These are phyloP conservation scores for Irpex lacteus DNA, from an alignment of 1,284 basidiomycete genomes.

Conservation along the genomic window DNA sequence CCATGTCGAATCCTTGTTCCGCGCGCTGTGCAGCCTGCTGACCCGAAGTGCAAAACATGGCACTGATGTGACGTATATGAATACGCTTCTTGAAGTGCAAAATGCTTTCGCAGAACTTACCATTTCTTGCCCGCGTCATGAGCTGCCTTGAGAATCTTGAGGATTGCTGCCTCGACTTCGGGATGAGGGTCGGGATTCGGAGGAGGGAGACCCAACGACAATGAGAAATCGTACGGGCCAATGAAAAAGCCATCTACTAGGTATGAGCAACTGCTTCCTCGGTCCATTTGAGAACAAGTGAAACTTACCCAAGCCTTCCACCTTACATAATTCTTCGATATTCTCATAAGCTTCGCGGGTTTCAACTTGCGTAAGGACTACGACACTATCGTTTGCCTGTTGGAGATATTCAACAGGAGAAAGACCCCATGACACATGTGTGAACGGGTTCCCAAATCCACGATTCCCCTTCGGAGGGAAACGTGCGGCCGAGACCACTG, in stretches of 20 bases:
- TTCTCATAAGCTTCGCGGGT: constrained; percentile 59
- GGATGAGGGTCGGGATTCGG: constrained; percentile 63
- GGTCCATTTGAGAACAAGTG: constrained; percentile 18
- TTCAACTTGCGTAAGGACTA: constrained; percentile 70
- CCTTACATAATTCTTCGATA: constrained; percentile 56
- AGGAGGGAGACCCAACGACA: constrained; percentile 53
- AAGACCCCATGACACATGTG: constrained; percentile 54
- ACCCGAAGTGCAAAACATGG: constrained; percentile 36
- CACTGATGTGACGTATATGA: constrained; percentile 11
- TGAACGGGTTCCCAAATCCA: constrained; percentile 62
- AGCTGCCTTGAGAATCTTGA: constrained; percentile 49
- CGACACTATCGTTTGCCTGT: constrained; percentile 52
- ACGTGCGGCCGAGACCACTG: constrained; percentile 51
- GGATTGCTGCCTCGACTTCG: constrained; percentile 59
- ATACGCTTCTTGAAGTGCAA: neutral
- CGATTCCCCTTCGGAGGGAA: constrained; percentile 58
- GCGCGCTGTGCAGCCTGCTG: constrained; percentile 35
- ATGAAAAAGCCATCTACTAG: constrained; percentile 54
- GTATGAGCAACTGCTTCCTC: neutral
- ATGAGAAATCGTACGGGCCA: constrained; percentile 67
- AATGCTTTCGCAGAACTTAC: constrained; percentile 31
- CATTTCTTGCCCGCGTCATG: constrained; percentile 66
- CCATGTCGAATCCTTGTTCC: constrained; percentile 41
- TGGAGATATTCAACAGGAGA: constrained; percentile 48
- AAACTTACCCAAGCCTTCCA: constrained; percentile 60